Percentiles rank a stretch among this genome's conserved stretches.
These are phyloP conservation scores for Rosa hybrid DNA, from an alignment of 331 rosid genomes.

Conservation along the genomic window DNA sequence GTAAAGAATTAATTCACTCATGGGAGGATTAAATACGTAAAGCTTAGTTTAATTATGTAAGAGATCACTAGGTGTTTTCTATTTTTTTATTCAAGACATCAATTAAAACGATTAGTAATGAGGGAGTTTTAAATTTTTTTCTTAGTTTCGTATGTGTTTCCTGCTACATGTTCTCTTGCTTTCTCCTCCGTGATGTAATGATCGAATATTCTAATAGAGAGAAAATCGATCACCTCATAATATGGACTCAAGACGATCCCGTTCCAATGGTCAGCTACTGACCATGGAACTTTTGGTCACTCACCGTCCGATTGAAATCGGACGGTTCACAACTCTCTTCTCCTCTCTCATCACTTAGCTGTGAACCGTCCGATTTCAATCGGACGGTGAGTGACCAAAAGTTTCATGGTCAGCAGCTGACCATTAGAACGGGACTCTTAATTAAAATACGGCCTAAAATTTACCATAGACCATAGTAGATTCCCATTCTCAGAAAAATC, in stretches of 20 bases:
- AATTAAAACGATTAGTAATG: background rate
- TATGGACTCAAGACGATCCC: too few species aligned
- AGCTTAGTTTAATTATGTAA: background rate
- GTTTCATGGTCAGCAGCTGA: too few species aligned
- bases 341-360: too few species aligned
- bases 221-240: background rate
- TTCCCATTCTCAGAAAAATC: background rate
- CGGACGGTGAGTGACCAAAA: too few species aligned
- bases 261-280: too few species aligned
- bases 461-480: background rate
- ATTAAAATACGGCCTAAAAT: background rate
- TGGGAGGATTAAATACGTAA: conserved; percentile 8
- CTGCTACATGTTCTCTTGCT: background rate
- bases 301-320: too few species aligned
- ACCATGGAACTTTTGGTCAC: too few species aligned
- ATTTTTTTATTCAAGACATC: background rate
- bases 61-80: background rate
- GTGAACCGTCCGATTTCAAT: too few species aligned
- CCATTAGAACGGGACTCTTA: too few species aligned
- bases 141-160: background rate
- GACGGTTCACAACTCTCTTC: too few species aligned
- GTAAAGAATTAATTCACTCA: background rate
- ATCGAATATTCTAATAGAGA: background rate
- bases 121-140: background rate
- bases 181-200: background rate